Conservation (phyloP, 225 moss, liverwort and hornwort species). For the Asterella californica region DNA sequence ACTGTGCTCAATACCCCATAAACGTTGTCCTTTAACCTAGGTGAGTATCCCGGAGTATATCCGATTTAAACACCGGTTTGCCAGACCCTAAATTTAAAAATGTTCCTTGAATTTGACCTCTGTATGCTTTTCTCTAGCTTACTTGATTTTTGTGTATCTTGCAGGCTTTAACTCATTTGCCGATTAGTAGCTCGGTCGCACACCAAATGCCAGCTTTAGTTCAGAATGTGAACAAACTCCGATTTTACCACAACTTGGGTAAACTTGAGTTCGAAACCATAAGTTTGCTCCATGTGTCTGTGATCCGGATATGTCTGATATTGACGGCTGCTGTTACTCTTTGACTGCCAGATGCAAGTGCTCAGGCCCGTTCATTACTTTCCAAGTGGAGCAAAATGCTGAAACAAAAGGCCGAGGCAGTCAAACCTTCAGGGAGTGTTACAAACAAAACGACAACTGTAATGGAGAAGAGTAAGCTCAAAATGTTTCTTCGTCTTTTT, state of each 20-base stretch:
- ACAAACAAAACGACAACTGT: conserved; percentile 11
- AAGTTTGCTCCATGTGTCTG: background rate
- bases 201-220: conserved; percentile 70
- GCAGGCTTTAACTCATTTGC: conserved; percentile 86
- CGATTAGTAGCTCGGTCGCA: conserved; percentile 69
- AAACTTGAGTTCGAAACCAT: conserved; percentile 1
- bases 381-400: conserved; percentile 83
- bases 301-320: background rate
- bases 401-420: conserved; percentile 57
- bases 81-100: too few relatives aligned
- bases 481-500: background rate
- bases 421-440: conserved; percentile 23
- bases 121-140: too few relatives aligned
- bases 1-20: too few relatives aligned
- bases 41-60: too few relatives aligned
- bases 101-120: too few relatives aligned
- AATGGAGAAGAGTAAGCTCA: conserved; percentile 16
- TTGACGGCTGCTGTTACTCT: background rate
- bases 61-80: too few relatives aligned
- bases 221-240: conserved; percentile 87
- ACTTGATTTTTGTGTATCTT: background rate
- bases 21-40: too few relatives aligned
- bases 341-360: conserved; percentile 61
- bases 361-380: conserved; percentile 59
- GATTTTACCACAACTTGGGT: conserved; percentile 65